A percentile compares a stretch with the other conserved stretches of the same genome.
phyloP scores from a whole-genome alignment of 163 green algal genomes.

The Chlamydomonas reinhardtii region DNA sequence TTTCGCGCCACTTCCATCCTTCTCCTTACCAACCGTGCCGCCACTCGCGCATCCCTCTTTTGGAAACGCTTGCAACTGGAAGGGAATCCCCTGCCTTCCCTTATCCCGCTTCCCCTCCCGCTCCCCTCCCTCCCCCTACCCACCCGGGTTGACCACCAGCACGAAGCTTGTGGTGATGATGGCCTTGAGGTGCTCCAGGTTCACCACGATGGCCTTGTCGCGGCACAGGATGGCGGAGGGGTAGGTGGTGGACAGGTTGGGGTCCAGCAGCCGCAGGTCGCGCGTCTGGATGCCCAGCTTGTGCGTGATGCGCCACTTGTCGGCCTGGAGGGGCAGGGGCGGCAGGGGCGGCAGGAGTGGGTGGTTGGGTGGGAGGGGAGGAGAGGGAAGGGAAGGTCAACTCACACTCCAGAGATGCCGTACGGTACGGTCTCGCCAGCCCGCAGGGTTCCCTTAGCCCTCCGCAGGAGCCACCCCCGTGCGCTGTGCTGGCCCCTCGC shows the following conservation, averaged over 20 bases:
- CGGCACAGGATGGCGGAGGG: conserved; percentile 90
- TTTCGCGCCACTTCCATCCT: too few relatives aligned
- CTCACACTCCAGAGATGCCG: too few relatives aligned
- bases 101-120: too few relatives aligned
- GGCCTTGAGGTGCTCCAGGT: conserved; percentile 91
- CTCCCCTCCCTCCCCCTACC: neutral
- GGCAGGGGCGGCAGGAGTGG: neutral
- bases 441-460: too few relatives aligned
- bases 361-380: neutral
- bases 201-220: conserved; percentile 89
- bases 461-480: too few relatives aligned
- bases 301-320: conserved; percentile 78
- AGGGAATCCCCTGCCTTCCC: too few relatives aligned
- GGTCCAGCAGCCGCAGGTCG: conserved; percentile 88
- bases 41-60: too few relatives aligned
- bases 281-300: conserved; percentile 84
- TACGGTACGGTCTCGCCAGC: too few relatives aligned
- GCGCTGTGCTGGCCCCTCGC: too few relatives aligned
- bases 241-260: conserved; percentile 82
- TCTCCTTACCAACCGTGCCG: too few relatives aligned
- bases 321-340: conserved; percentile 40
- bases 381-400: too few relatives aligned
- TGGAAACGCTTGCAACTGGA: too few relatives aligned
- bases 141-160: conserved; percentile 83
- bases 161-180: conserved; percentile 84